Evolutionary conservation across 1,284 basidiomycete genomes (phyloP).

Genomic region (Tylopilus sp.): DNA sequence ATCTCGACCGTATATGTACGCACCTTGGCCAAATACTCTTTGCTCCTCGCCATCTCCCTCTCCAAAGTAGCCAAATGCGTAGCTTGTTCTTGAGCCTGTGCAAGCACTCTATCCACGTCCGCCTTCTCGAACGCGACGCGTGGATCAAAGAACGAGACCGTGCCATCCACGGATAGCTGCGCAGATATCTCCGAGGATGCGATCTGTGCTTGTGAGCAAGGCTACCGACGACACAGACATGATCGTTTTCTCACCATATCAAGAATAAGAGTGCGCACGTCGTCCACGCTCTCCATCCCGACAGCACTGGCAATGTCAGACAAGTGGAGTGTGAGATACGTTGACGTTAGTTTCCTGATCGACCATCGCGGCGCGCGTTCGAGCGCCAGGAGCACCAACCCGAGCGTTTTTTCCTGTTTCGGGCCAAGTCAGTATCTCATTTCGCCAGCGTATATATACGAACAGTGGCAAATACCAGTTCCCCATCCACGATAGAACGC

Average conservation of each 20-base stretch:
- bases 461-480: slow-evolving; percentile 50
- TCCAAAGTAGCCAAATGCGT: slow-evolving; percentile 50
- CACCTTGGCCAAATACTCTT: slow-evolving; percentile 65
- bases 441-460: slow-evolving; percentile 14
- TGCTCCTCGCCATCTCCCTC: slow-evolving; percentile 53
- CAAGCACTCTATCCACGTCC: slow-evolving; percentile 62
- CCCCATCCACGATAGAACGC: slow-evolving; percentile 46
- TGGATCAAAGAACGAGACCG: slow-evolving; percentile 68
- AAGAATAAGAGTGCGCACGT: slow-evolving; percentile 55
- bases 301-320: slow-evolving; percentile 62
- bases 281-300: slow-evolving; percentile 50
- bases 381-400: slow-evolving; percentile 62
- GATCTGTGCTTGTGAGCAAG: slow-evolving; percentile 44
- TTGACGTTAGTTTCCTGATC: slow-evolving; percentile 70
- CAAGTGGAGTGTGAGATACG: slow-evolving; percentile 71
- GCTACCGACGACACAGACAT: neutral
- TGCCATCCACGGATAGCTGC: slow-evolving; percentile 56
- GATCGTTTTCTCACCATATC: slow-evolving; percentile 54
- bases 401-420: slow-evolving; percentile 63
- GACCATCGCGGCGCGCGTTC: slow-evolving; percentile 66
- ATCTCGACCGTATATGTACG: neutral
- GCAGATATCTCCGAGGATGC: slow-evolving; percentile 64
- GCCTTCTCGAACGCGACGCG: slow-evolving; percentile 56
- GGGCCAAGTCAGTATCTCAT: slow-evolving; percentile 12
- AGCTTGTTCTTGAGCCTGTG: slow-evolving; percentile 54